phyloP scores from a whole-genome alignment of 2,329 filamentous ascomycete species.

The Phoma sp. region DNA sequence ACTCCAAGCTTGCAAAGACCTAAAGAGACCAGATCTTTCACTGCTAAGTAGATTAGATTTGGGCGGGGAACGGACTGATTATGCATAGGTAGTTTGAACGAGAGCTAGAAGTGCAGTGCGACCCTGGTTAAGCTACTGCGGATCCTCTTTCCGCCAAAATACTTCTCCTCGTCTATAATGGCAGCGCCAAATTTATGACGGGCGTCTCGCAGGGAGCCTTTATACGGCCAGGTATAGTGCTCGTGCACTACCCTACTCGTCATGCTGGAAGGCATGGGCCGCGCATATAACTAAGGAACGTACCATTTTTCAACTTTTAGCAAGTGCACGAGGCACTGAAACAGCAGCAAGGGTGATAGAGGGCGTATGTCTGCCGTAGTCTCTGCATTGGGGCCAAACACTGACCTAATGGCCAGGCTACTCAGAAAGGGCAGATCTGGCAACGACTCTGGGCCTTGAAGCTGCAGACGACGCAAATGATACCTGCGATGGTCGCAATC shows the following conservation, averaged over 20 bases:
- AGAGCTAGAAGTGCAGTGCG: slow-evolving; percentile 18
- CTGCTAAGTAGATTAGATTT: slow-evolving; percentile 19
- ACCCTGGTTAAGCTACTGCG: slow-evolving; percentile 14
- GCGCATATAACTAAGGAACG: slow-evolving; percentile 19
- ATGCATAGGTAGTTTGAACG: slow-evolving; percentile 10
- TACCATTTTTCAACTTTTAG: slow-evolving; percentile 15
- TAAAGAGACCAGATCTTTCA: slow-evolving; percentile 17
- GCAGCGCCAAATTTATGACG: slow-evolving; percentile 21
- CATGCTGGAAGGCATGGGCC: slow-evolving; percentile 15
- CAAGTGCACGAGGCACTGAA: slow-evolving; percentile 20
- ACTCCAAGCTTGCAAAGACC: slow-evolving; percentile 16
- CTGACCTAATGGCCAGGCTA: slow-evolving; percentile 9
- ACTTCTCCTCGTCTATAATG: slow-evolving; percentile 17
- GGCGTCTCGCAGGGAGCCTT: slow-evolving; percentile 19
- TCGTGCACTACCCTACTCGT: slow-evolving; percentile 18
- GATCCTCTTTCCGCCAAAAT: slow-evolving; percentile 17
- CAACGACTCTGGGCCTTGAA: slow-evolving; percentile 15
- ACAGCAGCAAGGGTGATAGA: slow-evolving; percentile 20
- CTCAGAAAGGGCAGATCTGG: slow-evolving; percentile 18
- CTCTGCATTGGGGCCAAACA: background rate
- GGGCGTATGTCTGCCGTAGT: slow-evolving; percentile 18
- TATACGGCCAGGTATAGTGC: slow-evolving; percentile 18
- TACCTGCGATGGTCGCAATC: slow-evolving; percentile 15
- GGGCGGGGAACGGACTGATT: slow-evolving; percentile 16
- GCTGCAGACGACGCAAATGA: slow-evolving; percentile 19